Percentiles rank a stretch among this genome's conserved stretches.
Conservation (phyloP, 208 protist species). For the Tetramitus jugosus region DNA sequence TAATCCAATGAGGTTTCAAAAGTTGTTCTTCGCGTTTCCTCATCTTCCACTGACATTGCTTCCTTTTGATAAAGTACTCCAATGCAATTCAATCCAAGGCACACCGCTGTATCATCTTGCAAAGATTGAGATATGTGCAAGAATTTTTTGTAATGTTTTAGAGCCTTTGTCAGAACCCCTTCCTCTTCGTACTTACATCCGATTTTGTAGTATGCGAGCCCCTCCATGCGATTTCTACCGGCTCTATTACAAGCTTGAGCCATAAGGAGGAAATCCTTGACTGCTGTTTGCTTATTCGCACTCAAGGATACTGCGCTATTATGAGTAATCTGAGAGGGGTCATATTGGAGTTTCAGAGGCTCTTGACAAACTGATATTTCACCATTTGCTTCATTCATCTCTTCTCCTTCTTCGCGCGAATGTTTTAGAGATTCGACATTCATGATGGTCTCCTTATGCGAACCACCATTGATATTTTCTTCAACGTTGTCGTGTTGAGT, state of each 20-base stretch:
- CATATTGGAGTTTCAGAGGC: conserved; percentile 3
- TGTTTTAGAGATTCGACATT: too few species aligned
- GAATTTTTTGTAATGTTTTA: conserved; percentile 29
- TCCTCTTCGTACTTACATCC: conserved; percentile 23
- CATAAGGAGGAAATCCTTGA: conserved; percentile 30
- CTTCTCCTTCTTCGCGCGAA: too few species aligned
- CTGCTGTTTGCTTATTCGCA: conserved; percentile 10
- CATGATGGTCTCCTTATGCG: too few species aligned
- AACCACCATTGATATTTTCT: too few species aligned
- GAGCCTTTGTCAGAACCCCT: not conserved
- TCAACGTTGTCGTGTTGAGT: too few species aligned
- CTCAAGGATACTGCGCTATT: not conserved
- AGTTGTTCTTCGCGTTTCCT: too few species aligned
- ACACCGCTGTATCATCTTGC: not conserved
- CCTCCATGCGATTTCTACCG: conserved; percentile 32
- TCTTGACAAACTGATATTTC: too few species aligned
- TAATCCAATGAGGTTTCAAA: conserved; percentile 39
- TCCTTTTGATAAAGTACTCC: conserved; percentile 30
- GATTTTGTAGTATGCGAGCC: conserved; percentile 37
- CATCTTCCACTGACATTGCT: conserved; percentile 16
- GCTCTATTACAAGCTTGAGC: conserved; percentile 35
- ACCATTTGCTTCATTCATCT: too few species aligned
- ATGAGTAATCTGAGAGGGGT: not conserved
- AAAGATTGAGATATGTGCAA: not conserved
- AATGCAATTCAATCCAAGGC: conserved; percentile 33